Evolutionary conservation across 805 yeast genomes (phyloP).

Genomic region (Yarrowia keelungensis): DNA sequence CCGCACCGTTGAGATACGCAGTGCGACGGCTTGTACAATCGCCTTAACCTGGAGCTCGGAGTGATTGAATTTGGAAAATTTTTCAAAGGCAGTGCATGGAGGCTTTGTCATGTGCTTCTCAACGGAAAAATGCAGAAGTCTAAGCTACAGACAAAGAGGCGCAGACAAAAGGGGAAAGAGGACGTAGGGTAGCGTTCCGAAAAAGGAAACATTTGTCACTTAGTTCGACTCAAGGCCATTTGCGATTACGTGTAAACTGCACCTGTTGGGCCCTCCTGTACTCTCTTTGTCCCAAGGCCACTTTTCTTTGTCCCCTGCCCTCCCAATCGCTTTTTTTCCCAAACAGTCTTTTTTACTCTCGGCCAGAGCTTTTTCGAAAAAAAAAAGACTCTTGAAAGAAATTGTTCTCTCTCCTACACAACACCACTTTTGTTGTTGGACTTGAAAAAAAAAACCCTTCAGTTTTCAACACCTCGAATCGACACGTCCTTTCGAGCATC

Average conservation of each 20-base stretch:
- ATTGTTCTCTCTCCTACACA: background rate
- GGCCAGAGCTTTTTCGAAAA: background rate
- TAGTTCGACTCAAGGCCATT: conserved; percentile 22
- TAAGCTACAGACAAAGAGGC: conserved; percentile 5
- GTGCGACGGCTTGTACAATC: too few relatives aligned
- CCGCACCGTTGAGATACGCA: too few relatives aligned
- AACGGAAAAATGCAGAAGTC: conserved; percentile 39
- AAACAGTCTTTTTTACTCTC: background rate
- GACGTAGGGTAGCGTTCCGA: conserved; percentile 6
- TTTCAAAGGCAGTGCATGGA: conserved; percentile 33
- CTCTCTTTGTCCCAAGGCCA: conserved; percentile 8
- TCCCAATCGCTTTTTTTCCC: conserved; percentile 26
- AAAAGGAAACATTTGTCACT: conserved; percentile 20
- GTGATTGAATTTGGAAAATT: conserved; percentile 31
- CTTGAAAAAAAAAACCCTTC: conserved; percentile 4
- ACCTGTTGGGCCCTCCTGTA: conserved; percentile 29
- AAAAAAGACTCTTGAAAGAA: conserved; percentile 11
- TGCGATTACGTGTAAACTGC: conserved; percentile 37
- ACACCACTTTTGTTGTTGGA: conserved; percentile 16
- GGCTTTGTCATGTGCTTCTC: conserved; percentile 39
- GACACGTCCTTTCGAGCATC: background rate
- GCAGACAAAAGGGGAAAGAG: conserved; percentile 9
- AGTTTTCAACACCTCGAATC: background rate
- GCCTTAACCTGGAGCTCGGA: too few relatives aligned
- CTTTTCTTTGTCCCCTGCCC: background rate